Base-by-base conservation (phyloP, 306 rosid genomes). In the Trichosanthes truncata region DNA sequence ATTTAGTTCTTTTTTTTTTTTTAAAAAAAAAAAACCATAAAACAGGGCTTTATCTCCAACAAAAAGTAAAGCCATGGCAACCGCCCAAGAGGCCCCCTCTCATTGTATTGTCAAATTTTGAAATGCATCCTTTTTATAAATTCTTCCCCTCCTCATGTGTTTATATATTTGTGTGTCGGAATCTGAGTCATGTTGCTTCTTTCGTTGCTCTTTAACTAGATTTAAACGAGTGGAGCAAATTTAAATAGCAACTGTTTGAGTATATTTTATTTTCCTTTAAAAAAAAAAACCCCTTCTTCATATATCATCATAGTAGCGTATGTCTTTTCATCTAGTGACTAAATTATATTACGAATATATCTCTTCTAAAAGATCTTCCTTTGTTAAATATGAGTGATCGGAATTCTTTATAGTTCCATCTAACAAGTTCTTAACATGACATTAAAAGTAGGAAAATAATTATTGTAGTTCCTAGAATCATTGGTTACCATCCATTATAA, bases 131-230 rank as follows among this genome's bases (percentile, higher is more conserved):
- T 38, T 63, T 56, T 63, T 63, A 8, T 1, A 35, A 67, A 38
- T 38, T 69, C 76, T 69, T 41, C 18, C 74, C 56, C 12, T 36
- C 29, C 6, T 67, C 74, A 67, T 67, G 74, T 67, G 74, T 38
- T 67, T 67, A 67, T 40, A 67, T 69, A 69, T 69, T 69, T 69
- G 1, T 69, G 20, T 49, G 78, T 74, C 78, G 56, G 56, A 74
- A 74, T 74, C 78, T 33, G 60, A 49, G 21, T 74, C 78, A 69
- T 69, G 31, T 5, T 40, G 18, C 7, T 62, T 31, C 43, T 29
- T 62, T 62, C 8, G n/a, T 26, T 43, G 6, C 11, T 38, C 31
- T 41, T 68, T 68, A n/a, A 69, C 76, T 69, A 45, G 21, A 69
- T 40, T 69, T 12, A 43, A 69, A 69, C 11, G 36, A 69, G 11